Base-by-base conservation (phyloP, 1,139 yeast genomes). In the Saccharomyces pastorianus region DNA sequence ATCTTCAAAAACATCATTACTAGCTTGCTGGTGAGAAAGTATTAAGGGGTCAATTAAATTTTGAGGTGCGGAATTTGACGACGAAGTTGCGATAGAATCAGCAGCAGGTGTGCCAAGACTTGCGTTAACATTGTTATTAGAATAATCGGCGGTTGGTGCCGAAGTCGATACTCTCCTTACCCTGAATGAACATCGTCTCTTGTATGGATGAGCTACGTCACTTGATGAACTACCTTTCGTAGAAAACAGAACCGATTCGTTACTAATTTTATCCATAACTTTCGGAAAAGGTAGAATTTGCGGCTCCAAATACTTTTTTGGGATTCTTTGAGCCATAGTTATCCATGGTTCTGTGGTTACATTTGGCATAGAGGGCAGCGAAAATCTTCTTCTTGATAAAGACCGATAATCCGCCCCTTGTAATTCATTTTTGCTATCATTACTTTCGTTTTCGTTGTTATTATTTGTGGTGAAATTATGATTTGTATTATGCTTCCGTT, bases 91-190 rank as follows among this genome's bases (percentile, higher is more conserved):
- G 13, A 44, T 46, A n/a, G 48, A 34, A 41, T 14, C 41, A 25
- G 23, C 25, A 29, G 42, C 9, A 44, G 46, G 23, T 23, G 52
- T n/a, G 6, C 27, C 41, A 3, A 48, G 27, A 53, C 53, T 34
- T 55, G 54, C 25, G 51, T 49, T 38, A 46, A 57, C 47, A 54
- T 56, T 17, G 55, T 47, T 14, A 58, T 52, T 9, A 56, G 56
- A 31, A 52, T 54, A 23, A 57, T 61, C 46, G 56, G 27, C 20
- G 54, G 54, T 4, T 58, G 61, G 58, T n/a, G 61, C 54, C 1
- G 69, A 59, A 1, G 71, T 67, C 2, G 70, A 67, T 25, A 65
- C 63, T 48, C 71, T 61, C 47, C 70, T 59, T 14, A 67, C 63
- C 23, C 64, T 58, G 48, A 64, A 66, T 9, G 62, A 54, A 25